Evolutionary conservation across 2,329 filamentous ascomycete genomes (phyloP), one percentile per base, ranked within the genome.

Genomic region (Monosporascus cannonballus): DNA sequence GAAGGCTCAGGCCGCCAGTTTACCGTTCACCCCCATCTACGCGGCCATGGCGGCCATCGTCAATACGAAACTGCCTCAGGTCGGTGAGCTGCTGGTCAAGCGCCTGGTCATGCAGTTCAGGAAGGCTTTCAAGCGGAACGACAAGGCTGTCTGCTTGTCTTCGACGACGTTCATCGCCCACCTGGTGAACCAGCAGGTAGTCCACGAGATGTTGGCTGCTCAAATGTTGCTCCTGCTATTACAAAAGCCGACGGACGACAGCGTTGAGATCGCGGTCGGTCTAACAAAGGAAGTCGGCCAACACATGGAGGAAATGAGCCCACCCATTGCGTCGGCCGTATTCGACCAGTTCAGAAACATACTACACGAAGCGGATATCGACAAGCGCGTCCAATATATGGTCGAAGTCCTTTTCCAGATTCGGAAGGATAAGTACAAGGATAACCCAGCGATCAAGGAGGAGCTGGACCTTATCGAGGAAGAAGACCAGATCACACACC

Each of bases 361-460:
- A 58, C 76, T 99, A 8, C 93, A 99, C 73, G 94, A 99, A 70
- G 91, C 91, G 45, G 92, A 94, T 66, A 96, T 99, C 68, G 93
- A 97, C 67, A 96, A 96, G 77, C 83, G 94, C 59, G 92, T 93
- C n/a, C 94, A 99, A 73, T 99, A 97, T 72, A 96, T 96, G 89
- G 93, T 99, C 53, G 94, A 99, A 70, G 94, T 97, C 6, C 74
- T 99, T 44, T 99, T 99, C 69, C 92, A 99, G 73, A 87, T 96
- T 52, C 84, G 94, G 58, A 96, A 96, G 72, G 93, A 97, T 72
- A 88, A 88, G 64, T 99, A 96, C 77, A 96, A 96, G 75, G 91
- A 97, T 64, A 91, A 97, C 64, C 90, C 87, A 18, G 86, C 91
- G 1, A 77, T 97, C 62, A 92, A 86, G 69, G 92, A 96, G 67